Conservation (phyloP, 768 basidiomycete species). For the Agrocybe praecox region DNA sequence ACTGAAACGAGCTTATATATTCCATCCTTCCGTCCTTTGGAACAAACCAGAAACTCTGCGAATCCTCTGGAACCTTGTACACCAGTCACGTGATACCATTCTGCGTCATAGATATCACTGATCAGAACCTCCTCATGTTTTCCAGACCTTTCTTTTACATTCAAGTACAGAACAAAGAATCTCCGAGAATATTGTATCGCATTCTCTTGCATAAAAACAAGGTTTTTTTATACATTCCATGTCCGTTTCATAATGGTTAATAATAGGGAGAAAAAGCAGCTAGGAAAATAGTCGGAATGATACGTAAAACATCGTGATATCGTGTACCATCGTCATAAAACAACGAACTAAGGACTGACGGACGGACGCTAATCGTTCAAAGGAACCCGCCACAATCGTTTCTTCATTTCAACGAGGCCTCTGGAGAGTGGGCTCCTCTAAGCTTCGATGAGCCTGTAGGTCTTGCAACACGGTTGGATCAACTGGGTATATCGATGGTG, state of each 20-base stretch:
- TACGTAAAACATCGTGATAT: neutral
- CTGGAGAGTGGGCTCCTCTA: slow-evolving; percentile 53
- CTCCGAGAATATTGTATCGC: neutral
- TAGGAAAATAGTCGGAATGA: neutral
- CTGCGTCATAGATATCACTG: slow-evolving; percentile 17
- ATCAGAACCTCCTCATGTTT: neutral
- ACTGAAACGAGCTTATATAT: slow-evolving; percentile 36
- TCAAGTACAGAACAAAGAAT: neutral
- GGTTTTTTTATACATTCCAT: neutral
- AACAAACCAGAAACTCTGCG: slow-evolving; percentile 43
- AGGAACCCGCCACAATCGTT: neutral
- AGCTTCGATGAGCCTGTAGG: slow-evolving; percentile 83
- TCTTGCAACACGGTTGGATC: slow-evolving; percentile 89
- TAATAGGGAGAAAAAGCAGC: neutral
- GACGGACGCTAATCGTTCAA: no score
- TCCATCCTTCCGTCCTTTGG: slow-evolving; percentile 24
- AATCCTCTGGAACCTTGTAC: slow-evolving; percentile 48
- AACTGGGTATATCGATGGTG: slow-evolving; percentile 44
- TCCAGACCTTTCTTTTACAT: neutral
- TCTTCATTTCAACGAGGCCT: slow-evolving; percentile 17
- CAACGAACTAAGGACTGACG: no score
- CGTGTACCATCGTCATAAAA: no score
- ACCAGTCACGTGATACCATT: slow-evolving; percentile 33
- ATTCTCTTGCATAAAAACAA: neutral
- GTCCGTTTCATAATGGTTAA: neutral